Evolutionary conservation across 2,329 filamentous ascomycete species (phyloP), one percentile per base, ranked within the genome.

Genomic region (Aureobasidium sp.): DNA sequence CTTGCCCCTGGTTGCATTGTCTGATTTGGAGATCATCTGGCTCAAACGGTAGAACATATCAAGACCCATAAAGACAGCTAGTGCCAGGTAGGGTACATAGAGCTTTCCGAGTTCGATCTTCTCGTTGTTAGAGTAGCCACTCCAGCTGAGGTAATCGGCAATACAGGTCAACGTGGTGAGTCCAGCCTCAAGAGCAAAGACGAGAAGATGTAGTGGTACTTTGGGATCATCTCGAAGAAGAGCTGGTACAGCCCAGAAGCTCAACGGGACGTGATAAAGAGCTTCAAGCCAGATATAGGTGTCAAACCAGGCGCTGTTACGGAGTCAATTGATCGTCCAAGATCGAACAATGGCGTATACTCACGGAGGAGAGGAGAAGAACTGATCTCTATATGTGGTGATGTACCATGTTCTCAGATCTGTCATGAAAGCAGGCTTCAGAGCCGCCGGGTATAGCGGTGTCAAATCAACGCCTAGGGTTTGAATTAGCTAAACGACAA

Each of bases 91-190:
- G 3, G 83, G 83, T 27, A 79, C 79, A 70, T 86, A 86, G 15
- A 85, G 73, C 65, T 74, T 76, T 0, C 75, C 79, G 58, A 86
- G 67, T 59, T 77, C 75, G 27, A 76, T 68, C 68, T 83, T 84
- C 66, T 83, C 75, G 2, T 68, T 69, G 1, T 70, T 65, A 0
- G 74, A 73, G 34, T 80, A 75, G 51, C 75, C 75, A 2, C 72
- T 70, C 83, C 86, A 89, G 65, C 76, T 77, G 72, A 82, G 74
- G 66, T 82, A 83, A 62, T 88, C 86, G 1, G 80, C 78, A 49
- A 88, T 77, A 68, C 86, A 89, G 0, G 83, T 83, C 45, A 83
- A 68, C 0, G 86, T 87, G 1, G 86, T 87, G 61, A 88, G 65
- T 39, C 79, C 82, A 0, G 84, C 82, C 68, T 87, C 79, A 11